Conservation (phyloP, 164 flowering plant genomes). For the Vitis amurensis region DNA sequence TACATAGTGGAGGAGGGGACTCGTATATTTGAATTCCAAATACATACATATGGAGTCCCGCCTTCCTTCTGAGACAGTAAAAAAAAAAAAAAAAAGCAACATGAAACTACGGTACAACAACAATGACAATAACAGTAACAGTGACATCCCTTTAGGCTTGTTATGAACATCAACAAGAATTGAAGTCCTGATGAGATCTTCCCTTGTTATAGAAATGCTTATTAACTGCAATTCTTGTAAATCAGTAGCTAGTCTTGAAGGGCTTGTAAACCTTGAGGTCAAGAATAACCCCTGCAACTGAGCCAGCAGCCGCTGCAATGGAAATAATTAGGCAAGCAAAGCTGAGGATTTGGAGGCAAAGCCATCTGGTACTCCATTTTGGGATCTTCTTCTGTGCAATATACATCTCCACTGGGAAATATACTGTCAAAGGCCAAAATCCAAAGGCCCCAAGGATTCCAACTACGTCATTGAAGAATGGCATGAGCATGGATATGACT, state of each 20-base stretch:
- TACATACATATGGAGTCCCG: conserved; percentile 3
- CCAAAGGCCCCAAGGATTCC: conserved; percentile 70
- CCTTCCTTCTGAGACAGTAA: neutral
- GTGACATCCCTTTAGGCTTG: neutral
- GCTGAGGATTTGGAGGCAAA: conserved; percentile 57
- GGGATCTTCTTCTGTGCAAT: conserved; percentile 56
- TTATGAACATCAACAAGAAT: conserved; percentile 17
- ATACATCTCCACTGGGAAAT: conserved; percentile 80
- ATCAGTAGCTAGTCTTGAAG: conserved; percentile 36
- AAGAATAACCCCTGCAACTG: conserved; percentile 51
- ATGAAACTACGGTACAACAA: neutral
- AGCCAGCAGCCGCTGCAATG: conserved; percentile 67
- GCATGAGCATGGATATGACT: conserved; percentile 66
- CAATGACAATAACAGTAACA: neutral
- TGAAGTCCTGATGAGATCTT: neutral
- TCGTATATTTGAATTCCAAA: neutral
- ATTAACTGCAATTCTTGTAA: neutral
- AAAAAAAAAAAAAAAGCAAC: neutral
- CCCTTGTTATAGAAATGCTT: neutral
- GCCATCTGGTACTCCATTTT: conserved; percentile 62
- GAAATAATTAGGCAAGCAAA: conserved; percentile 53
- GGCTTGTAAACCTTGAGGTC: conserved; percentile 53
- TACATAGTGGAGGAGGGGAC: neutral
- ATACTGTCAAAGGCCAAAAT: conserved; percentile 79
- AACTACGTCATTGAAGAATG: conserved; percentile 72